phyloP scores from a whole-genome alignment of 2,329 filamentous ascomycete genomes.

The Colletotrichum truncatum region DNA sequence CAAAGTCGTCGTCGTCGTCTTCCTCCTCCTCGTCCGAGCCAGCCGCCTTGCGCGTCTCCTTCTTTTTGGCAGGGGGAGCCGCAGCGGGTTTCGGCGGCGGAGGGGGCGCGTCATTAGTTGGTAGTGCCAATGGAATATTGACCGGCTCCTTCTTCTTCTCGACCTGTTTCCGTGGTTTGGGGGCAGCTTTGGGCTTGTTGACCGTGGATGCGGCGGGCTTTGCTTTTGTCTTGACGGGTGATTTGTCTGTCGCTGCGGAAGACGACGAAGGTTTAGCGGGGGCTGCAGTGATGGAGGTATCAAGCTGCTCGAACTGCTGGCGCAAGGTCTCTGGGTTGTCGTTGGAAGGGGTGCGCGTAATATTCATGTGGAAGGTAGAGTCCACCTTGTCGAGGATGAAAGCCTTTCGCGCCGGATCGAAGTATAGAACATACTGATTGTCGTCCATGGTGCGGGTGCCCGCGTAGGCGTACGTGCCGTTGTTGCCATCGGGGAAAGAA shows the following conservation, averaged over 20 bases:
- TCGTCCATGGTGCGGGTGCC: slow-evolving; percentile 66
- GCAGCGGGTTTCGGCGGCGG: slow-evolving; percentile 30
- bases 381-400: slow-evolving; percentile 86
- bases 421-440: slow-evolving; percentile 74
- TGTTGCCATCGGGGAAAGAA: slow-evolving; percentile 60
- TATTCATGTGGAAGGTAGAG: slow-evolving; percentile 88
- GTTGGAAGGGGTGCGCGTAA: slow-evolving; percentile 75
- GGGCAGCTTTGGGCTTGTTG: slow-evolving; percentile 29
- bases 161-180: slow-evolving; percentile 40
- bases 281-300: slow-evolving; percentile 39
- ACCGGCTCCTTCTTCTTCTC: slow-evolving; percentile 50
- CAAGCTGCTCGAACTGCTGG: slow-evolving; percentile 74
- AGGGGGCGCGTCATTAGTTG: slow-evolving; percentile 36
- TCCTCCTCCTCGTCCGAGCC: slow-evolving; percentile 62
- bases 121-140: slow-evolving; percentile 45
- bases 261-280: slow-evolving; percentile 34
- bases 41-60: slow-evolving; percentile 41
- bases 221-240: slow-evolving; percentile 28
- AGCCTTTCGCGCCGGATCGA: slow-evolving; percentile 76
- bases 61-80: slow-evolving; percentile 33
- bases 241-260: slow-evolving; percentile 32
- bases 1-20: slow-evolving; percentile 65
- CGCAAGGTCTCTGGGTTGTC: slow-evolving; percentile 70
- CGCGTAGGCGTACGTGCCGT: slow-evolving; percentile 66
- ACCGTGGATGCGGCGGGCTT: slow-evolving; percentile 30